Percentiles rank a stretch among this genome's conserved stretches.
Evolutionary conservation across 2,329 filamentous ascomycete genomes (phyloP).

Genomic region (Lasiodiplodia citricola): DNA sequence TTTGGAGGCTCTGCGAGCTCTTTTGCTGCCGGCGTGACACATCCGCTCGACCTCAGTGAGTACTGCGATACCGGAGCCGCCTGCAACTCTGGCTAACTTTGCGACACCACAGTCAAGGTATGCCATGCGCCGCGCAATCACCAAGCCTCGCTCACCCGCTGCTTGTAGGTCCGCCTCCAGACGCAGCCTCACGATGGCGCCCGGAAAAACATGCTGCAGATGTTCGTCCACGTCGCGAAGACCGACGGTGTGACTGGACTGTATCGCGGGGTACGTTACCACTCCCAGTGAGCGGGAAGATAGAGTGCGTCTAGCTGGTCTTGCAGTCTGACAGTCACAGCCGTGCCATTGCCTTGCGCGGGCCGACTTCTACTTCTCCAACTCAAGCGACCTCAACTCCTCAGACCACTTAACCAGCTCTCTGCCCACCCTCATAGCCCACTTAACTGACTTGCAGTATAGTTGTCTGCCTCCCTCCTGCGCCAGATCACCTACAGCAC

Average conservation of each 20-base stretch:
- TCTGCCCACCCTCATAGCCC: neutral
- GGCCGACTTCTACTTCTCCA: neutral
- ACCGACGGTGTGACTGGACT: conserved; percentile 78
- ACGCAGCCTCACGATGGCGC: conserved; percentile 73
- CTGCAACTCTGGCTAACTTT: conserved; percentile 36
- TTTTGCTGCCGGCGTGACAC: conserved; percentile 88
- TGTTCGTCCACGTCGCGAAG: conserved; percentile 80
- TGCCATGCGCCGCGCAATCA: neutral
- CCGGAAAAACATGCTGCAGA: conserved; percentile 78
- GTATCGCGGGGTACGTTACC: conserved; percentile 72
- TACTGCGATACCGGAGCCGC: conserved; percentile 30
- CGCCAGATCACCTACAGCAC: conserved; percentile 95
- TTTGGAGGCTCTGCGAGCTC: conserved; percentile 95
- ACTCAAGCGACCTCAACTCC: neutral
- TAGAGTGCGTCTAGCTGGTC: neutral
- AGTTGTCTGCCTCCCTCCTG: conserved; percentile 87
- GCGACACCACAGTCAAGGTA: conserved; percentile 51
- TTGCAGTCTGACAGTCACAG: neutral
- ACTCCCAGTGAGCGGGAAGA: neutral
- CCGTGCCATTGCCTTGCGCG: neutral
- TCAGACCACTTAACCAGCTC: neutral
- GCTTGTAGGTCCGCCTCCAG: conserved; percentile 77
- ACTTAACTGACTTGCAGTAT: conserved; percentile 12
- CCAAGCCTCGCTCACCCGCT: neutral
- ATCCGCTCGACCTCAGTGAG: conserved; percentile 90